These are phyloP conservation scores for Podaxis sp. DNA, from an alignment of 768 basidiomycete species.

Conservation along the genomic window DNA sequence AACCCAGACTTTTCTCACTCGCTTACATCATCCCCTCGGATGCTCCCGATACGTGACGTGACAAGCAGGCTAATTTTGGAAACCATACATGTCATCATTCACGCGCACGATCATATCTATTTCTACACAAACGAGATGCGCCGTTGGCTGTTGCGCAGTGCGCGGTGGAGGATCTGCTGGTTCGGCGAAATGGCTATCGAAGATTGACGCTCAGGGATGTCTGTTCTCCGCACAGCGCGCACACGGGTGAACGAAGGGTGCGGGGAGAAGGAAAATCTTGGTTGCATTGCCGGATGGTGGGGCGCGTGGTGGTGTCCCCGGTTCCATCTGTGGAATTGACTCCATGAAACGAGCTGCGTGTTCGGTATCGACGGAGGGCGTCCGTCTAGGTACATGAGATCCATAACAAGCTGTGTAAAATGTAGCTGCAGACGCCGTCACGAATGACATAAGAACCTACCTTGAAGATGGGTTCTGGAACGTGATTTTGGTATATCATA, in stretches of 20 bases:
- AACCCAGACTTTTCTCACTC: constrained; percentile 2
- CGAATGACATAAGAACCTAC: constrained; percentile 30
- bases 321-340: not conserved
- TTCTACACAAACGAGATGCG: not conserved
- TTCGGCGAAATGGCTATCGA: not conserved
- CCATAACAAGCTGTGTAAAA: constrained; percentile 45
- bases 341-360: not conserved
- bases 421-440: not conserved
- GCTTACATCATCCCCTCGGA: constrained; percentile 13
- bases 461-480: constrained; percentile 79
- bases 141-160: not conserved
- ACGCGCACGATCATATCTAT: not conserved
- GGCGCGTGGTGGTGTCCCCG: not conserved
- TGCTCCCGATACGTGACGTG: constrained; percentile 3
- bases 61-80: not conserved
- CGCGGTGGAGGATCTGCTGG: not conserved
- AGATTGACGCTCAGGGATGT: not conserved
- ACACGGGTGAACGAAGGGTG: not conserved
- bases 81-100: not conserved
- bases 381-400: constrained; percentile 83
- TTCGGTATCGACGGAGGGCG: not conserved
- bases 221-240: not conserved
- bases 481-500: constrained; percentile 77
- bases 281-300: not conserved
- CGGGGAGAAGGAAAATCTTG: not conserved